Conservation (phyloP, 1,284 basidiomycete genomes). For the Taiwanofungus camphoratus region DNA sequence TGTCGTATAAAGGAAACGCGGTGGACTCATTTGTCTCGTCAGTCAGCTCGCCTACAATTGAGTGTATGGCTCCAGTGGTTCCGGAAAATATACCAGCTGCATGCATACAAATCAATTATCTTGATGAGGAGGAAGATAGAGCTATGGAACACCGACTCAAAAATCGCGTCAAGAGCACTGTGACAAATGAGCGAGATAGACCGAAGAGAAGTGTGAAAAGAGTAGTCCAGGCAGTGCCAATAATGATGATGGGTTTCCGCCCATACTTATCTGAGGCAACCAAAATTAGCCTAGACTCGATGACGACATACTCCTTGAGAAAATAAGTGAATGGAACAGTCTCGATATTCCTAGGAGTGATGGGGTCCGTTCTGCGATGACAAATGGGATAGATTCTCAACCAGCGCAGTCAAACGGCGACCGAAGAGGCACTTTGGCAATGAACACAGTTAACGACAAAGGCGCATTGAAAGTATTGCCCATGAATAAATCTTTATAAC, state of each 20-base stretch:
- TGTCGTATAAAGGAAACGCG: slow-evolving; percentile 57
- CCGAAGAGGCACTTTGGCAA: no score
- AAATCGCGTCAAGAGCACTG: slow-evolving; percentile 41
- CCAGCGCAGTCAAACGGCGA: no score
- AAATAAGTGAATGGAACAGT: no score
- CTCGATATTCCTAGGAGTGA: no score
- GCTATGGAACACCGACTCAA: slow-evolving; percentile 21
- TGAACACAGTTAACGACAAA: no score
- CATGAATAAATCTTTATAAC: no score
- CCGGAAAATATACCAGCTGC: slow-evolving; percentile 42
- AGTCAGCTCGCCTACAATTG: slow-evolving; percentile 59
- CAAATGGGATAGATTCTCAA: no score
- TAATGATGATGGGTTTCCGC: slow-evolving; percentile 53
- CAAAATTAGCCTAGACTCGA: neutral
- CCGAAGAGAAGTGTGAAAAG: slow-evolving; percentile 49
- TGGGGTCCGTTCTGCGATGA: no score
- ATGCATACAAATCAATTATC: neutral
- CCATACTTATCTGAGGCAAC: slow-evolving; percentile 49
- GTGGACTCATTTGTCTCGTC: slow-evolving; percentile 56
- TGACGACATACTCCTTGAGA: no score
- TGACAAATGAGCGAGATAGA: slow-evolving; percentile 42
- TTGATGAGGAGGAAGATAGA: neutral
- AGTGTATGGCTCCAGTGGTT: slow-evolving; percentile 56
- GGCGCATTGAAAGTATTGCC: no score
- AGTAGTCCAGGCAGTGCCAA: slow-evolving; percentile 46